Percentiles rank a stretch among this genome's conserved stretches.
These are phyloP conservation scores for Secale cereale DNA, from an alignment of 176 grass and related monocot species.

Conservation along the genomic window DNA sequence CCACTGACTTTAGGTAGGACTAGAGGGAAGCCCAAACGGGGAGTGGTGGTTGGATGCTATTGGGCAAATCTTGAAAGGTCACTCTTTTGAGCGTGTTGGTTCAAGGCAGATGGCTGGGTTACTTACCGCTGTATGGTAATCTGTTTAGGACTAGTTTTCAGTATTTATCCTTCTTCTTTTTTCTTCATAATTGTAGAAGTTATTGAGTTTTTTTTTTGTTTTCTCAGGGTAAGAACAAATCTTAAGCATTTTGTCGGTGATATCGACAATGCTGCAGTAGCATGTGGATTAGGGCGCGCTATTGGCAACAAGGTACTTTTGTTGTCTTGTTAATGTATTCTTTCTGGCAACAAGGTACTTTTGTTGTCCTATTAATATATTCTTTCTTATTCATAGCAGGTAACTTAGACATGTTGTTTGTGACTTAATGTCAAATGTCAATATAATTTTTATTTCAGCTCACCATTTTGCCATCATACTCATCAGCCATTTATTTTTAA, in stretches of 20 bases:
- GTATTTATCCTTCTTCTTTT: conserved; percentile 13
- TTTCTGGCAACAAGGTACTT: neutral
- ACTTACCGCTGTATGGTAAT: conserved; percentile 87
- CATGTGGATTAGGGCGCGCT: conserved; percentile 87
- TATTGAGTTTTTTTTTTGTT: conserved; percentile 34
- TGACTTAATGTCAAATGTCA: neutral
- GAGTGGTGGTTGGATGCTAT: conserved; percentile 94
- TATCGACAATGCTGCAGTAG: conserved; percentile 74
- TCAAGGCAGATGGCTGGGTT: conserved; percentile 89
- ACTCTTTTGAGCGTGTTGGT: conserved; percentile 65
- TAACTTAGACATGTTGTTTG: neutral
- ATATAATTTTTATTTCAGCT: neutral
- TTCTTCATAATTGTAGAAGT: conserved; percentile 19
- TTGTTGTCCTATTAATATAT: neutral
- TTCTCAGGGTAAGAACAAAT: conserved; percentile 65
- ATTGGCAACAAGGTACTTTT: conserved; percentile 81
- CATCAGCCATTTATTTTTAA: neutral
- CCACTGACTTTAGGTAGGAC: conserved; percentile 59
- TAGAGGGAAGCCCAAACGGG: conserved; percentile 91
- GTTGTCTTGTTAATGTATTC: neutral
- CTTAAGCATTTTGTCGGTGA: conserved; percentile 74
- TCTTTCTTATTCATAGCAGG: neutral
- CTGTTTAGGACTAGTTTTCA: neutral
- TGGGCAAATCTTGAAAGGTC: conserved; percentile 56
- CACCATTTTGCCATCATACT: neutral